Evolutionary conservation across 2,329 filamentous ascomycete species (phyloP).

Genomic region (Ophiostoma sp.): DNA sequence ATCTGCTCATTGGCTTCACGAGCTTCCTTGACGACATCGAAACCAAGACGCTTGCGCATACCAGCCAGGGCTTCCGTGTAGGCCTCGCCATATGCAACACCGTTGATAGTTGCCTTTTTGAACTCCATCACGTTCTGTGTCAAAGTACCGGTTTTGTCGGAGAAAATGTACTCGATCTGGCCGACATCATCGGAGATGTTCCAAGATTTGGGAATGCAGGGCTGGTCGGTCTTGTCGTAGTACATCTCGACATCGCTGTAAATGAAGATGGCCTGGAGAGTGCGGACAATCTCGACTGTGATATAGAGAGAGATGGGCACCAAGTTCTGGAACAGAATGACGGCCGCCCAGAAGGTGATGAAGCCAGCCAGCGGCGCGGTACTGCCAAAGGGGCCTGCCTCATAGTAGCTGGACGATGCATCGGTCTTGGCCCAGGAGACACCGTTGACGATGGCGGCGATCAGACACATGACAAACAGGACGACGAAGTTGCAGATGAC

Average conservation of each 20-base stretch:
- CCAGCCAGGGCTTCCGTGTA: constrained; percentile 96
- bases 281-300: constrained; percentile 90
- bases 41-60: constrained; percentile 85
- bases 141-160: constrained; percentile 30
- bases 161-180: constrained; percentile 96
- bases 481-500: constrained; percentile 95
- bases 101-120: constrained; percentile 96
- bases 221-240: constrained; percentile 87
- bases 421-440: constrained; percentile 69
- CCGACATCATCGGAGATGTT: constrained; percentile 98
- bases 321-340: constrained; percentile 98
- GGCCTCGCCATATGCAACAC: constrained; percentile 92
- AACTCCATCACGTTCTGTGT: constrained; percentile 65
- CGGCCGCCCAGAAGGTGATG: constrained; percentile 91
- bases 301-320: constrained; percentile 98
- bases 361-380: constrained; percentile 75
- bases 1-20: constrained; percentile 71
- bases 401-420: constrained; percentile 74
- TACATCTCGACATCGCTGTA: constrained; percentile 97
- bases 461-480: constrained; percentile 80
- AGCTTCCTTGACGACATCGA: constrained; percentile 77
- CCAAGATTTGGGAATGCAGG: constrained; percentile 96
- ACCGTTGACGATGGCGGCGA: constrained; percentile 80
- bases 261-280: constrained; percentile 91
- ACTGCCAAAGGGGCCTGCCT: constrained; percentile 75